Evolutionary conservation across 495 filamentous ascomycete species (phyloP).

Genomic region (Chaetomidium leptoderma): DNA sequence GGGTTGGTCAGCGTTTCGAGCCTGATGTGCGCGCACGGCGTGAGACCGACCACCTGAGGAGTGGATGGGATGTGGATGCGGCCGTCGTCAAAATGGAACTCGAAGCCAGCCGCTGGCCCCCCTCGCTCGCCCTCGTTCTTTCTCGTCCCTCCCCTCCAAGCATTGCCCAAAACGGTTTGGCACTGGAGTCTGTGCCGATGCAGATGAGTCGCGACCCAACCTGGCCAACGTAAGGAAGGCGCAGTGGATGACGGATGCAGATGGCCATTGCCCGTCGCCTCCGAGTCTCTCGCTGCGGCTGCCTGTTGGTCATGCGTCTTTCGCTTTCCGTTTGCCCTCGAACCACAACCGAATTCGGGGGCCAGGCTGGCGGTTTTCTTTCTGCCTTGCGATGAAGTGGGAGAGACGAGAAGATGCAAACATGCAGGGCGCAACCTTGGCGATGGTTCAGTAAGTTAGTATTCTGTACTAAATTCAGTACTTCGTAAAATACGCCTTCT

Average conservation of each 20-base stretch:
- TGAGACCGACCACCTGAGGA: not conserved
- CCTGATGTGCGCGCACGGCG: slow-evolving; percentile 14
- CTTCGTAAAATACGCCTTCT: not conserved
- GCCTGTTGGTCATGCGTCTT: not conserved
- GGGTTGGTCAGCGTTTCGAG: slow-evolving; percentile 15
- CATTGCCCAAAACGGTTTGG: slow-evolving; percentile 14
- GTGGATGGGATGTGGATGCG: slow-evolving; percentile 1
- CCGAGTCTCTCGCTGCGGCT: not conserved
- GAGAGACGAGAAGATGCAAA: not conserved
- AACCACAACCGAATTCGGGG: too few species aligned
- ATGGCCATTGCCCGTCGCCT: not conserved
- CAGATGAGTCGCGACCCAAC: not conserved
- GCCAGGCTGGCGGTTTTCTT: too few species aligned
- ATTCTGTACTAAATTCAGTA: too few species aligned
- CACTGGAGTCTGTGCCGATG: not conserved
- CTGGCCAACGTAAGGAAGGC: not conserved
- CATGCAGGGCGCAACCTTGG: not conserved
- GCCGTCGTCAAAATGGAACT: not conserved
- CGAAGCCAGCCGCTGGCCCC: too few species aligned
- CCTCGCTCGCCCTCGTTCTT: not conserved
- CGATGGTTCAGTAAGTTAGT: not conserved
- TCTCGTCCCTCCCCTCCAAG: not conserved
- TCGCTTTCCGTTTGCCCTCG: too few species aligned
- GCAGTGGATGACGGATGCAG: slow-evolving; percentile 9
- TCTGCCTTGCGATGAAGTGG: too few species aligned